A percentile compares a stretch with the other conserved stretches of the same genome.
These are phyloP conservation scores for Trichophaea hybrida DNA, from an alignment of 2,329 filamentous ascomycete genomes.

Conservation along the genomic window DNA sequence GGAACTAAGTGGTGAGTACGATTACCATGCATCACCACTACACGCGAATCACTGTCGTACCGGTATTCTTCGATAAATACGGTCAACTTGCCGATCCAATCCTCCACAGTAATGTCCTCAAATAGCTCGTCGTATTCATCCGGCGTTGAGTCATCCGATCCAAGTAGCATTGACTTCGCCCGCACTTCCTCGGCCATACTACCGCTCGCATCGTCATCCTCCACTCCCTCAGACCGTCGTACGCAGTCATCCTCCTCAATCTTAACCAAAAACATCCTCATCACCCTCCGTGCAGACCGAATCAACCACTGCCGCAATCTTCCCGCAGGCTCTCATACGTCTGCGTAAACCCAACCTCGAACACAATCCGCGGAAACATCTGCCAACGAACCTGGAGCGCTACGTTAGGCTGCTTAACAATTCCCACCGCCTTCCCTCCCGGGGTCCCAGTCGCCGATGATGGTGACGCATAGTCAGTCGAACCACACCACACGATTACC, in stretches of 20 bases:
- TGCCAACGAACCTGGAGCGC: not conserved
- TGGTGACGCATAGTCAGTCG: not conserved
- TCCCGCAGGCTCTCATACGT: not conserved
- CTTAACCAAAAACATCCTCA: not conserved
- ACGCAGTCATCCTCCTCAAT: not conserved
- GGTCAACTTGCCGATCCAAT: not conserved
- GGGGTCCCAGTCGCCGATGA: not conserved
- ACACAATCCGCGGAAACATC: slow-evolving; percentile 1
- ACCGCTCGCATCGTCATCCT: not conserved
- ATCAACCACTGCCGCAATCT: not conserved
- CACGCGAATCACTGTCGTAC: not conserved
- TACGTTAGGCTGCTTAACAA: not conserved
- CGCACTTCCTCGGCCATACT: not conserved
- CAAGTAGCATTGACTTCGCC: no score
- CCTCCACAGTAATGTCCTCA: not conserved
- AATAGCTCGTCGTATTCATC: not conserved
- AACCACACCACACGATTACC: not conserved
- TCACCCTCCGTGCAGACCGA: not conserved
- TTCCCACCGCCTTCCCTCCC: not conserved
- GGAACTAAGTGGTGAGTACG: not conserved
- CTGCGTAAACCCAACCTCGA: not conserved
- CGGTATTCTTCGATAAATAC: not conserved
- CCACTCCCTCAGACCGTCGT: not conserved
- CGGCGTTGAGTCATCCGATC: not conserved
- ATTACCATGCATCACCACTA: not conserved